phyloP scores from a whole-genome alignment of 2,329 filamentous ascomycete genomes.

The Pseudogymnoascus pannorum region DNA sequence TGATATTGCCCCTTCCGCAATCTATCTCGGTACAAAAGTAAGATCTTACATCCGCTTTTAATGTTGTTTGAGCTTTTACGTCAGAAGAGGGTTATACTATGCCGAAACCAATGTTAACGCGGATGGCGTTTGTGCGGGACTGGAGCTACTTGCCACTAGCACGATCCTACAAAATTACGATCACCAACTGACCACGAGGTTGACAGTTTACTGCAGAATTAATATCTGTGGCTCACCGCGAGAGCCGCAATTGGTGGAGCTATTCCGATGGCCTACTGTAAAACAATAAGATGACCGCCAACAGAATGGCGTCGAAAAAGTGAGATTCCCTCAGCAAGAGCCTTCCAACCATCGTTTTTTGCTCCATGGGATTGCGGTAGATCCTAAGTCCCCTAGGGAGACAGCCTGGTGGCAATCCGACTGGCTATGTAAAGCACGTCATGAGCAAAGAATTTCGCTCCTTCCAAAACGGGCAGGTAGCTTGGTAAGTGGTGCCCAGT shows the following conservation, averaged over 20 bases:
- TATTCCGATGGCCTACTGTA: background rate
- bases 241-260: background rate
- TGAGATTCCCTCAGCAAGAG: background rate
- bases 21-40: background rate
- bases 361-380: background rate
- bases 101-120: background rate
- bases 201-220: background rate
- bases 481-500: background rate
- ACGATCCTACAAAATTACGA: background rate
- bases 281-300: background rate
- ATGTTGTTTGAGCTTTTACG: background rate
- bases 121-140: background rate
- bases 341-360: background rate
- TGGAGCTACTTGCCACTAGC: background rate
- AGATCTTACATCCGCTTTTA: background rate
- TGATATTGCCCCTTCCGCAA: background rate
- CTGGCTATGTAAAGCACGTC: background rate
- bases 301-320: background rate
- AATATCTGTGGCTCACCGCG: background rate
- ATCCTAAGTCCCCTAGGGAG: background rate
- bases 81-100: background rate
- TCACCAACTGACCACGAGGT: background rate
- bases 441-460: background rate
- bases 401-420: background rate
- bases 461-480: background rate